These are phyloP conservation scores for Jasminum sambac DNA, from an alignment of 257 asterid genomes.

Conservation along the genomic window DNA sequence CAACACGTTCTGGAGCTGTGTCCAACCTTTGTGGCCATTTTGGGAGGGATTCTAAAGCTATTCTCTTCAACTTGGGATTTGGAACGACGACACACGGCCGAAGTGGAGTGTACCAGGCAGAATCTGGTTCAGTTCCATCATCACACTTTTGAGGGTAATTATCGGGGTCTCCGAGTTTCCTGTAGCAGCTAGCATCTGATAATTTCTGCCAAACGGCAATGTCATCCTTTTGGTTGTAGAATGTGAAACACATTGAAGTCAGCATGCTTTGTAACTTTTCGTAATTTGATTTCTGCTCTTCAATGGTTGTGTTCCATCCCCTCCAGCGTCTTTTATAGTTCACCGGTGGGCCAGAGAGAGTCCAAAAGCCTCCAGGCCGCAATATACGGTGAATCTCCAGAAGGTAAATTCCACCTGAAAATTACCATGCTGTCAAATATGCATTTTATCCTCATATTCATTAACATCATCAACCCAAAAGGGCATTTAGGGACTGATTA, in stretches of 20 bases:
- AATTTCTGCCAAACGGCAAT: conserved; percentile 57
- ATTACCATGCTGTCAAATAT: neutral
- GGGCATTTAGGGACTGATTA: neutral
- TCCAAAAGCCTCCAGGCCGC: conserved; percentile 65
- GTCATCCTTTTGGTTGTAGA: conserved; percentile 49
- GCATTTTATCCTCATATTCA: neutral
- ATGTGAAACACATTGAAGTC: conserved; percentile 51
- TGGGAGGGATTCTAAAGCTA: conserved; percentile 32
- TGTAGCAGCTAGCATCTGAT: conserved; percentile 43
- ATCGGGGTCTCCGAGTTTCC: conserved; percentile 37
- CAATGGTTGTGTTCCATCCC: conserved; percentile 64
- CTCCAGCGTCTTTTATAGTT: conserved; percentile 46
- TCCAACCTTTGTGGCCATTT: conserved; percentile 54
- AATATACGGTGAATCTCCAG: conserved; percentile 59
- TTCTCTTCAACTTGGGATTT: conserved; percentile 27
- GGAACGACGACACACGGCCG: conserved; percentile 56
- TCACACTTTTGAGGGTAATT: conserved; percentile 48
- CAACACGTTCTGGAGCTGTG: conserved; percentile 42
- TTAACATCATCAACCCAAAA: neutral
- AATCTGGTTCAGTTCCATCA: conserved; percentile 56
- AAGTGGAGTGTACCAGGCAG: conserved; percentile 68
- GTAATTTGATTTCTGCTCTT: conserved; percentile 42
- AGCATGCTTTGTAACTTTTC: conserved; percentile 42
- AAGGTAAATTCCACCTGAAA: conserved; percentile 58
- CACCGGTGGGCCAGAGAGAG: conserved; percentile 62